phyloP scores from a whole-genome alignment of 2,329 filamentous ascomycete genomes.

The Lecanicillium sp. region DNA sequence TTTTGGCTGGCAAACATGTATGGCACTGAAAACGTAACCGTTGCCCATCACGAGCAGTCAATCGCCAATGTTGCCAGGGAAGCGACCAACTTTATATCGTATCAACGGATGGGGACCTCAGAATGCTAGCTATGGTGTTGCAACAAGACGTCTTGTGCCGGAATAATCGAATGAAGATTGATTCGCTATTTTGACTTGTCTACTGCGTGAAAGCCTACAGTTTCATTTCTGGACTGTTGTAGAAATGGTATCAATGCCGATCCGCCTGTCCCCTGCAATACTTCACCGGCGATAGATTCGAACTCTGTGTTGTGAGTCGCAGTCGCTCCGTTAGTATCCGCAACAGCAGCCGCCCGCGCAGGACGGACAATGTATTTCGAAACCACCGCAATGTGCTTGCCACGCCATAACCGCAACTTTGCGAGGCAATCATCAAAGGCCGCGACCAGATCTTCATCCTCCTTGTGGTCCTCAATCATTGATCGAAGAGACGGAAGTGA shows the following conservation, averaged over 20 bases:
- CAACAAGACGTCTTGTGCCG: too few relatives aligned
- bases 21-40: too few relatives aligned
- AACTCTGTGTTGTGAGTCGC: neutral
- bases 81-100: too few relatives aligned
- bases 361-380: conserved; percentile 18
- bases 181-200: neutral
- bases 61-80: too few relatives aligned
- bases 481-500: conserved; percentile 14
- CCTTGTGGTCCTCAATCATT: conserved; percentile 11
- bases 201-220: conserved; percentile 23
- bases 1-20: too few relatives aligned
- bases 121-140: too few relatives aligned
- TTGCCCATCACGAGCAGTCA: too few relatives aligned
- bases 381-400: conserved; percentile 18
- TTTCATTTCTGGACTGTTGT: conserved; percentile 25
- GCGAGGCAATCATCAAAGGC: conserved; percentile 14
- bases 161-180: neutral
- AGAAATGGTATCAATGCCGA: conserved; percentile 18
- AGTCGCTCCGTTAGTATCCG: neutral
- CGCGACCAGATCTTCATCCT: conserved; percentile 2
- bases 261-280: conserved; percentile 15
- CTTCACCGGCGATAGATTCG: conserved; percentile 1
- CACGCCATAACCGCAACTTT: conserved; percentile 16
- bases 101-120: too few relatives aligned
- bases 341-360: neutral